A percentile compares a stretch with the other conserved stretches of the same genome.
Conservation (phyloP, 2,329 filamentous ascomycete species). For the Arthrobotrys sinensis region DNA sequence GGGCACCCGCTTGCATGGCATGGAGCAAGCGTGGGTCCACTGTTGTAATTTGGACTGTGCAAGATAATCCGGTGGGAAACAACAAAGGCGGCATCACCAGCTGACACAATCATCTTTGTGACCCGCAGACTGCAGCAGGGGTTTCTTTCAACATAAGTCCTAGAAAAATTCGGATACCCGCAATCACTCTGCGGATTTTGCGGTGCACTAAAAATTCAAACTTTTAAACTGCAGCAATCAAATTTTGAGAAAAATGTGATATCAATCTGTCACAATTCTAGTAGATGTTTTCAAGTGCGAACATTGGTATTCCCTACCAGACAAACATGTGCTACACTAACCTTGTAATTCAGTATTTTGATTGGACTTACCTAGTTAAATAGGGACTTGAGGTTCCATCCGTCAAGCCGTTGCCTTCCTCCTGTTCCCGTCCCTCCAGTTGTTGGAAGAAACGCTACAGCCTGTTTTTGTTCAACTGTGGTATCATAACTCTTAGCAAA, state of each 20-base stretch:
- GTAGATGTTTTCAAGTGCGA: neutral
- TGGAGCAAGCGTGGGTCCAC: too few relatives aligned
- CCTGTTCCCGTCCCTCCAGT: slow-evolving; percentile 14
- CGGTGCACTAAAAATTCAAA: neutral
- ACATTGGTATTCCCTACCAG: neutral
- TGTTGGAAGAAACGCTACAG: slow-evolving; percentile 14
- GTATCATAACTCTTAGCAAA: slow-evolving; percentile 10
- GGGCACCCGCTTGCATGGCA: too few relatives aligned
- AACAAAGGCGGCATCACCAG: too few relatives aligned
- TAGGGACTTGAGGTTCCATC: slow-evolving; percentile 28
- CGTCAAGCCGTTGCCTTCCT: slow-evolving; percentile 18
- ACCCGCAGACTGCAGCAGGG: too few relatives aligned
- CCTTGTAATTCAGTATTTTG: neutral
- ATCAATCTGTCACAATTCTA: neutral
- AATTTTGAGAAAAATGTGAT: neutral
- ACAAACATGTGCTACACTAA: slow-evolving; percentile 10
- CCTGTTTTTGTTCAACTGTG: slow-evolving; percentile 12
- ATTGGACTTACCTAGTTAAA: slow-evolving; percentile 8
- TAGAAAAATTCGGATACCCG: too few relatives aligned
- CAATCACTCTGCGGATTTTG: too few relatives aligned
- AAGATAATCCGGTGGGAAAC: too few relatives aligned
- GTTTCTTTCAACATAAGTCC: too few relatives aligned
- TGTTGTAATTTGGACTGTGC: too few relatives aligned
- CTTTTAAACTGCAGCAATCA: neutral
- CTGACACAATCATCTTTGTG: too few relatives aligned